Conservation (phyloP, 192 early-diverging fungal species). For the Phycomyces nitens region DNA sequence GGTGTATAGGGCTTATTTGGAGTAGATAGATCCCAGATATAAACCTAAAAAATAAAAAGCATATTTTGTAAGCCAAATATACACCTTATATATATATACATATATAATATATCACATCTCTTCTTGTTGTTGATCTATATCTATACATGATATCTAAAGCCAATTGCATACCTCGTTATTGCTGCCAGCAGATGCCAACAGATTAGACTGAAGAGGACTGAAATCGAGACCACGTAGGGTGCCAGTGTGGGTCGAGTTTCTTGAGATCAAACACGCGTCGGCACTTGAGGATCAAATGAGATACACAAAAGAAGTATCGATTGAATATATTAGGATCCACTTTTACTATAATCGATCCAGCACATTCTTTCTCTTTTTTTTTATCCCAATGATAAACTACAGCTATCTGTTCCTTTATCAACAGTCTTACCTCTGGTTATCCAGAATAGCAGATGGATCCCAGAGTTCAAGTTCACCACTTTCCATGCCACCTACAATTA, state of each 20-base stretch:
- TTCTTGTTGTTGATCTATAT: neutral
- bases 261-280: constrained; percentile 58
- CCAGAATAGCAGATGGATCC: constrained; percentile 74
- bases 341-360: too few relatives aligned
- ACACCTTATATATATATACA: too few relatives aligned
- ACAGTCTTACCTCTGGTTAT: constrained; percentile 55
- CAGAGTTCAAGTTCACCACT: constrained; percentile 89
- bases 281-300: constrained; percentile 22
- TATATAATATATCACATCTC: too few relatives aligned
- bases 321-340: too few relatives aligned
- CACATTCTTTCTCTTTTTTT: too few relatives aligned
- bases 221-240: constrained; percentile 91
- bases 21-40: constrained; percentile 93
- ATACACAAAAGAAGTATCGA: neutral
- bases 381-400: too few relatives aligned
- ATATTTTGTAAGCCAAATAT: too few relatives aligned
- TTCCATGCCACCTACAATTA: constrained; percentile 92
- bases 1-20: constrained; percentile 87
- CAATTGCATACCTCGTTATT: constrained; percentile 78
- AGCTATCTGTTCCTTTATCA: neutral
- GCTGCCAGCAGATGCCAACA: constrained; percentile 84
- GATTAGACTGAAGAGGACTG: constrained; percentile 79
- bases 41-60: constrained; percentile 51
- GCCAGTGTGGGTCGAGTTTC: constrained; percentile 76
- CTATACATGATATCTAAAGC: constrained; percentile 4